Base-by-base conservation (phyloP, 306 rosid genomes). In the Sindora glabra region DNA sequence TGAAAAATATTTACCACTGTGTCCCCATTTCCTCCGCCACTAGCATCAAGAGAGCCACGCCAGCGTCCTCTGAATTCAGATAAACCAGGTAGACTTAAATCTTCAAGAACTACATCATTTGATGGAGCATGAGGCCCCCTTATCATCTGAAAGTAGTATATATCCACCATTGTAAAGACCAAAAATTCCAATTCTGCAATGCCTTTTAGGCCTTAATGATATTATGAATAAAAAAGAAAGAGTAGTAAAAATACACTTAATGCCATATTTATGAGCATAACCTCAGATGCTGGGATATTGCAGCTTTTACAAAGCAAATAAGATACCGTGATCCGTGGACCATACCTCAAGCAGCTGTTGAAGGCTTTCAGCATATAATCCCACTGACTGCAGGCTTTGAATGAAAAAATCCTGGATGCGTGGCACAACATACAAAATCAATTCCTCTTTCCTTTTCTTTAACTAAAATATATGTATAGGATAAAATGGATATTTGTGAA, bases 11-110 rank as follows among this genome's bases (percentile, higher is more conserved):
- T 54, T 79, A 92, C 98, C 95, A 78, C 70, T 38, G 98, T 92
- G 77, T 92, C 98, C 58, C 90, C 98, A 72, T 88, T 86, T 76
- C 98, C 95, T 42, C 98, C 98, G 24, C 98, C 98, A 65, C 90
- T 86, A 26, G 98, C 98, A 72, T 80, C 83, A 58, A 92, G 86
- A 80, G 94, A 92, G 57, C 96, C 98, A 74, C 26, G 85, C 96
- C 96, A 92, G 18, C 68, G 72, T 61, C 98, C 96, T 82, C 73
- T 81, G 61, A 87, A 82, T 65, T 92, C 98, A 68, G 85, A 85
- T 67, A 92, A 80, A 70, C 83, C 90, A 3, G 95, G 98, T 61
- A 88, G 95, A 64, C 79, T 77, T 55, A 76, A 50, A 56, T 86
- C 94, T 76, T 88, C 95, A 53, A 81, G 84, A 67, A 76, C 69